Base-by-base conservation (phyloP, 1,139 yeast species). In the Kodamaea suecica region DNA sequence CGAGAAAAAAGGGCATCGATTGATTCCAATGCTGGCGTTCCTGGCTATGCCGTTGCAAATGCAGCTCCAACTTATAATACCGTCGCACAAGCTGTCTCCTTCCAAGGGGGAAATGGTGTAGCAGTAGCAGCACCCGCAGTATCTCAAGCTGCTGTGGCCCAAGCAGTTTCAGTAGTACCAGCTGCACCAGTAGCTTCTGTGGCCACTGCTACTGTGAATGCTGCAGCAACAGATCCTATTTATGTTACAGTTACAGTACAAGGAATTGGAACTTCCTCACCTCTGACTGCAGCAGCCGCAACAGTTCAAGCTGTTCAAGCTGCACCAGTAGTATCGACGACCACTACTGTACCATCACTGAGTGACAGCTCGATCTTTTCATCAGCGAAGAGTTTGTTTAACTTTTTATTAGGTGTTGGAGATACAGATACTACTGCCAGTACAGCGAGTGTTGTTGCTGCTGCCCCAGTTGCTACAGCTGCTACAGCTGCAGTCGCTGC, bases 131-230 rank as follows among this genome's bases (percentile, higher is more conserved):
- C 39, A 5, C 32, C 42, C 12, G 29, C 33, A 13, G 45, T 26
- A 17, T 30, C 26, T n/a, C 45, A 52, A 3, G 48, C 52, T 4
- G 44, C 47, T 5, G 40, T 43, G 2, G 37, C 37, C 6, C 38
- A 48, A 15, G 35, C 48, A 8, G 41, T 42, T 15, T 44, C 45
- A 17, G 49, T 51, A 15, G 37, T 37, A 8, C 38, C 49, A 15
- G 35, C 48, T 10, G 41, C 43, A 16, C 45, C 45, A 17, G 49
- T 51, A 15, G 50, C 57, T 3, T 35, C 42, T 11, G 41, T 44
- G 9, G 38, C 46, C n/a, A 53, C 57, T 5, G 47, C 49, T 12
- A 23, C 33, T 5, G 36, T 34, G 3, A 24, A 39, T 23, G 38
- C 44, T 19, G 35, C 41, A 17, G 29, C 40, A 10, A 30, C 38